Conservation (phyloP, 192 early-diverging fungal genomes). For the Rhizophlyctis rosea region DNA sequence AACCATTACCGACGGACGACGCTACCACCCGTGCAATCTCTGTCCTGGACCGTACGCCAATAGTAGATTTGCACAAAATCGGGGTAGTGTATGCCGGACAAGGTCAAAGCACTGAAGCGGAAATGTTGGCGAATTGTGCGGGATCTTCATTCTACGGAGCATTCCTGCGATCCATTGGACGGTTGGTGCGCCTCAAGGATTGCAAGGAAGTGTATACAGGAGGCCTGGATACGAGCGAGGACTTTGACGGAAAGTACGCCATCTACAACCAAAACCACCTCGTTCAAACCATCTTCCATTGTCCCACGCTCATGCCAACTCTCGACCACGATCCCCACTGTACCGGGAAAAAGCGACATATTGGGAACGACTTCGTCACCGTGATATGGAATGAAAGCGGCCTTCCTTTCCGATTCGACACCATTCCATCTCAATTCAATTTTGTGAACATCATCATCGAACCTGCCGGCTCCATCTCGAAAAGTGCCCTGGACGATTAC, state of each 20-base stretch:
- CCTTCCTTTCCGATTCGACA: conserved; percentile 77
- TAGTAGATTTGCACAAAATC: conserved; percentile 94
- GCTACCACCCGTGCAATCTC: conserved; percentile 69
- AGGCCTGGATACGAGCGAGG: conserved; percentile 82
- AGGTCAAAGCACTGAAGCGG: conserved; percentile 76
- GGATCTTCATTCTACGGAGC: conserved; percentile 85
- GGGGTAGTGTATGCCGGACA: conserved; percentile 90
- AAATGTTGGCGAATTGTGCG: conserved; percentile 82
- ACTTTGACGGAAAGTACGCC: conserved; percentile 80
- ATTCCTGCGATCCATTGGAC: conserved; percentile 82
- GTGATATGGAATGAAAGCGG: conserved; percentile 95
- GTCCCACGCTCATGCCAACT: conserved; percentile 92
- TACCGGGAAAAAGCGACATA: conserved; percentile 88
- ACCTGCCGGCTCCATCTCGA: conserved; percentile 39
- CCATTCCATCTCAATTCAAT: conserved; percentile 92
- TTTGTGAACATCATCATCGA: conserved; percentile 93
- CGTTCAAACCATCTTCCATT: conserved; percentile 88
- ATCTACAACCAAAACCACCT: conserved; percentile 67
- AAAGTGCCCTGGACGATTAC: conserved; percentile 8
- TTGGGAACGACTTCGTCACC: conserved; percentile 95
- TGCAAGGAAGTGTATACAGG: conserved; percentile 78
- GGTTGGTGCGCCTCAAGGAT: conserved; percentile 61
- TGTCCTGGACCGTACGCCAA: conserved; percentile 82
- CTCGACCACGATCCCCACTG: conserved; percentile 71
- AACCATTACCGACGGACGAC: conserved; percentile 72